These are phyloP conservation scores for Penicillium ochrochloron DNA, from an alignment of 495 filamentous ascomycete species.

Conservation along the genomic window DNA sequence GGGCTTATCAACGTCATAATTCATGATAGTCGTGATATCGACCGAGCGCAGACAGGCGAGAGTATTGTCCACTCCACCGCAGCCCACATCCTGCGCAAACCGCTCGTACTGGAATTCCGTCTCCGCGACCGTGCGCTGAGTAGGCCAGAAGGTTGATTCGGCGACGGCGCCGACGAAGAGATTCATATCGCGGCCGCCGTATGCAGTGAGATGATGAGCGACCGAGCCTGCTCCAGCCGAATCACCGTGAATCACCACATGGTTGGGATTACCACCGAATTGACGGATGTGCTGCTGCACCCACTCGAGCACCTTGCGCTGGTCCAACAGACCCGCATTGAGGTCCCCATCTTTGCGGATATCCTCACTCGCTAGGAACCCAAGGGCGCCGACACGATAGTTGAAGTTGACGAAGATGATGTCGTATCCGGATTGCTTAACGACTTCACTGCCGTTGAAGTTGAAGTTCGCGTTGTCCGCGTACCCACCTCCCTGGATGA, in stretches of 20 bases:
- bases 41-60: conserved; percentile 61
- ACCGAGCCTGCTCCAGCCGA: conserved; percentile 71
- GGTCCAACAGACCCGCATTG: conserved; percentile 66
- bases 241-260: conserved; percentile 69
- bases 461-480: conserved; percentile 63
- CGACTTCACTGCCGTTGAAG: conserved; percentile 63
- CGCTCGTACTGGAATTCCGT: conserved; percentile 65
- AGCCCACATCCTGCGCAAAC: conserved; percentile 56
- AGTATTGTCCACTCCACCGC: conserved; percentile 40
- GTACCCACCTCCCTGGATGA: conserved; percentile 76
- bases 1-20: conserved; percentile 49
- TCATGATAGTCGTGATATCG: conserved; percentile 53
- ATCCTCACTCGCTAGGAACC: conserved; percentile 67
- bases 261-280: conserved; percentile 71
- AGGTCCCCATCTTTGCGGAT: conserved; percentile 58
- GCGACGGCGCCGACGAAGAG: conserved; percentile 65
- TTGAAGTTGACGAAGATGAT: conserved; percentile 76
- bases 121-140: conserved; percentile 59
- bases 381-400: conserved; percentile 73
- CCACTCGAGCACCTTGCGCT: conserved; percentile 66
- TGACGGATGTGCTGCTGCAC: conserved; percentile 59
- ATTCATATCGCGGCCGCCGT: conserved; percentile 52
- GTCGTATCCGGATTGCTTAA: conserved; percentile 52
- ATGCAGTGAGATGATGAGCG: conserved; percentile 65
- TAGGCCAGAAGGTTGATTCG: conserved; percentile 66